A percentile compares a stretch with the other conserved stretches of the same genome.
Evolutionary conservation across 2,329 filamentous ascomycete genomes (phyloP).

Genomic region (Emericellopsis atlantica): DNA sequence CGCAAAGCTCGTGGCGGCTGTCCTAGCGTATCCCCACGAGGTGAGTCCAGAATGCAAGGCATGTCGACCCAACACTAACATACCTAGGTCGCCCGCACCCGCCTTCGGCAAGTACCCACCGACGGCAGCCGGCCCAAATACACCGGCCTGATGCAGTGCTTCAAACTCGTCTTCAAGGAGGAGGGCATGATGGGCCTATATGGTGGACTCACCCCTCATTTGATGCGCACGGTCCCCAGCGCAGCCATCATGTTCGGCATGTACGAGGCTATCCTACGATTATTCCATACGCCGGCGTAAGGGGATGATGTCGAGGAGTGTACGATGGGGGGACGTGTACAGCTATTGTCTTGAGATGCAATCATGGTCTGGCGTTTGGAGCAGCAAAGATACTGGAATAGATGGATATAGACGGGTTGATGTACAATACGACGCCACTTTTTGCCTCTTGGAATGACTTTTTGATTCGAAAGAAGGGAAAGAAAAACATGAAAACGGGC

Average conservation of each 20-base stretch:
- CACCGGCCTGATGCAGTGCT: constrained; percentile 78
- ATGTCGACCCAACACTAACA: background rate
- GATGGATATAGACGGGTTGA: background rate
- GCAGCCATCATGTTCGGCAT: constrained; percentile 96
- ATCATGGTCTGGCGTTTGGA: background rate
- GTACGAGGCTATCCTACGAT: constrained; percentile 48
- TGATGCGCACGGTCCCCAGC: constrained; percentile 81
- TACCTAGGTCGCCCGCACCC: constrained; percentile 60
- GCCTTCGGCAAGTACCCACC: constrained; percentile 73
- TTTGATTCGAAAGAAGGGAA: background rate
- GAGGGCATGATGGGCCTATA: constrained; percentile 81
- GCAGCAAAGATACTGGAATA: background rate
- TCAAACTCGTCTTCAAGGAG: constrained; percentile 75
- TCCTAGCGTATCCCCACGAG: constrained; percentile 87
- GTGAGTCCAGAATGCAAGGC: constrained; percentile 27
- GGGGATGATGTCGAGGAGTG: background rate
- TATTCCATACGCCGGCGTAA: constrained; percentile 27
- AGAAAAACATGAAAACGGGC: background rate
- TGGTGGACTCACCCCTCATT: constrained; percentile 81
- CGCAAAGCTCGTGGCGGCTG: constrained; percentile 74
- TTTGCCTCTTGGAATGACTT: background rate
- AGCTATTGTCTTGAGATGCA: background rate
- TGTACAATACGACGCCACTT: background rate
- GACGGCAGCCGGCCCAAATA: constrained; percentile 63
- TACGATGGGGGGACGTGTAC: background rate